These are phyloP conservation scores for Erodium moschatum DNA, from an alignment of 441 rosid genomes.

Conservation along the genomic window DNA sequence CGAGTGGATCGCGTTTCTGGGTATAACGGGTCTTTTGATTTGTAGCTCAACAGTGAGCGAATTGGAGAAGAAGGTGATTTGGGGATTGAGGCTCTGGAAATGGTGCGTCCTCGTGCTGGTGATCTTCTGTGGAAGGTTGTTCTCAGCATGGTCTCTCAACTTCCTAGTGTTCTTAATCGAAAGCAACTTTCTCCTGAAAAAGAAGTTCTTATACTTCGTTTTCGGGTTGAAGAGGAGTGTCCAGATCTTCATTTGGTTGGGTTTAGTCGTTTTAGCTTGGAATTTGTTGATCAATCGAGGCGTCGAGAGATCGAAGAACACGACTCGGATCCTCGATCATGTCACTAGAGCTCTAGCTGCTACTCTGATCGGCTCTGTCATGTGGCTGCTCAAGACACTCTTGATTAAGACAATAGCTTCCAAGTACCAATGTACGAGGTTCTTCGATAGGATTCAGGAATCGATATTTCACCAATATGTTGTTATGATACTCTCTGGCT, in stretches of 20 bases:
- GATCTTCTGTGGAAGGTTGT: constrained; percentile 29
- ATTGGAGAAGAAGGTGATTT: not conserved
- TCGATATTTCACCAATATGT: constrained; percentile 75
- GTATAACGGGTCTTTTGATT: constrained; percentile 11
- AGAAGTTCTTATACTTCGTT: constrained; percentile 50
- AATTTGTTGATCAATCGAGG: constrained; percentile 38
- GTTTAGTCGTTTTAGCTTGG: constrained; percentile 57
- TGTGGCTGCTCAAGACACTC: constrained; percentile 29
- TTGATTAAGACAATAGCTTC: constrained; percentile 71
- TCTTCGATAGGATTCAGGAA: constrained; percentile 84
- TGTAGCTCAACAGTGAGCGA: constrained; percentile 22
- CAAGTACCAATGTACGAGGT: constrained; percentile 60
- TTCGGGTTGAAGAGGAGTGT: constrained; percentile 43
- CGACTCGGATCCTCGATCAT: constrained; percentile 36
- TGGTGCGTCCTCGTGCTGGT: constrained; percentile 46
- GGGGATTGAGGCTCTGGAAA: constrained; percentile 40
- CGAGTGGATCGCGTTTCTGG: constrained; percentile 14
- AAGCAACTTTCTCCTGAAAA: constrained; percentile 42
- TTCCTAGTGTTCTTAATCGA: constrained; percentile 38
- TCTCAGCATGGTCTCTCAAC: constrained; percentile 38
- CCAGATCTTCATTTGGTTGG: constrained; percentile 45
- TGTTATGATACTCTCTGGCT: constrained; percentile 66
- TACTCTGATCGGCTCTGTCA: constrained; percentile 43
- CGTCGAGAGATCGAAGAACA: constrained; percentile 31
- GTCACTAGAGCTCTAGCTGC: constrained; percentile 58